Evolutionary conservation across 305 asterid species (phyloP).

Genomic region (Fraxinus velutina): DNA sequence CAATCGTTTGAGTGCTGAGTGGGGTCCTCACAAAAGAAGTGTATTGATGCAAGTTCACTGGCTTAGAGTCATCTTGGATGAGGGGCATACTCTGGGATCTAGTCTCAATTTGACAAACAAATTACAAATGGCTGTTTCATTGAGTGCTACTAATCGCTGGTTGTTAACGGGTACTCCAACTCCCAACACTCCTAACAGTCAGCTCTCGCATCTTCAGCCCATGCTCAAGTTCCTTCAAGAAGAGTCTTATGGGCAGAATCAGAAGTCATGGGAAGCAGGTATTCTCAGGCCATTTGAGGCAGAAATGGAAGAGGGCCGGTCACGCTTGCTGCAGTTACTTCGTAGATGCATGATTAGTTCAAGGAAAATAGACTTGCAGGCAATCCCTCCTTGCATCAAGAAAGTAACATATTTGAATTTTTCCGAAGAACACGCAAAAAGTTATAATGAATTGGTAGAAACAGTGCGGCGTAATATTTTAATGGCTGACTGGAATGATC

Average conservation of each 20-base stretch:
- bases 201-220: constrained; percentile 84
- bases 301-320: constrained; percentile 92
- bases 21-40: constrained; percentile 80
- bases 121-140: constrained; percentile 81
- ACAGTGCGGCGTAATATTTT: constrained; percentile 83
- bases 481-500: constrained; percentile 97
- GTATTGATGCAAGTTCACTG: constrained; percentile 89
- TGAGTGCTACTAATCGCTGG: constrained; percentile 88
- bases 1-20: constrained; percentile 89
- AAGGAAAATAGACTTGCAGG: constrained; percentile 74
- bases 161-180: constrained; percentile 96
- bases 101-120: constrained; percentile 88
- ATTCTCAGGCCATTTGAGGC: constrained; percentile 85
- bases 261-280: constrained; percentile 89
- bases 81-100: constrained; percentile 97
- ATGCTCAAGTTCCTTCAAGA: constrained; percentile 88
- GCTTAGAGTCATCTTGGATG: constrained; percentile 90
- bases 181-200: constrained; percentile 94
- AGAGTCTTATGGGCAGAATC: constrained; percentile 76
- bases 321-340: constrained; percentile 77
- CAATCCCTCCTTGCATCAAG: constrained; percentile 90
- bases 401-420: constrained; percentile 66
- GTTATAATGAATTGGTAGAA: constrained; percentile 92
- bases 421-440: constrained; percentile 77
- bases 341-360: constrained; percentile 95